These are phyloP conservation scores for Cytospora leucostoma DNA, from an alignment of 2,329 filamentous ascomycete species.

Conservation along the genomic window DNA sequence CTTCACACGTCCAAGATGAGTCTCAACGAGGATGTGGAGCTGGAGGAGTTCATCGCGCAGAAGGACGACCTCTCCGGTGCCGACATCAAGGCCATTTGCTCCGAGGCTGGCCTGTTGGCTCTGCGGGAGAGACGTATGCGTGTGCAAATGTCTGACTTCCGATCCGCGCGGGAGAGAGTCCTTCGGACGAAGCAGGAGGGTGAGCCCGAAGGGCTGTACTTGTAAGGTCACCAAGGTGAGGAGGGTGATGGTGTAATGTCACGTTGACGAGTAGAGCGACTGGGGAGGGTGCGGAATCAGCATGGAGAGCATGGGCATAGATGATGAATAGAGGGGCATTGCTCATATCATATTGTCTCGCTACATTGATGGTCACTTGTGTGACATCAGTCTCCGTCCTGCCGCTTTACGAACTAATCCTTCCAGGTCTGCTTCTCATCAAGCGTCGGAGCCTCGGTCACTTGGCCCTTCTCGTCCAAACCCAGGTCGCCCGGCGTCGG, in stretches of 20 bases:
- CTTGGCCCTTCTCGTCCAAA: slow-evolving; percentile 21
- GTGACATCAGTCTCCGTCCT: neutral
- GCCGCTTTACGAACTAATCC: neutral
- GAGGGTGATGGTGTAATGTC: neutral
- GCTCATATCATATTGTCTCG: neutral
- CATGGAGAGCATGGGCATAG: slow-evolving; percentile 10
- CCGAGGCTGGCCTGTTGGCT: slow-evolving; percentile 92
- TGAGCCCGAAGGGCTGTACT: slow-evolving; percentile 96
- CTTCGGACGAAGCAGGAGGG: slow-evolving; percentile 98
- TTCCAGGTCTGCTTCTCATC: neutral
- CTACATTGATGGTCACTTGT: neutral
- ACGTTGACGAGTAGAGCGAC: neutral
- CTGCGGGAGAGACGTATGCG: slow-evolving; percentile 94
- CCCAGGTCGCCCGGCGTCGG: slow-evolving; percentile 74
- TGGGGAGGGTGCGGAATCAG: slow-evolving; percentile 2
- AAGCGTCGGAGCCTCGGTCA: neutral
- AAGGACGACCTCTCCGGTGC: slow-evolving; percentile 97
- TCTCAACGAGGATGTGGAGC: slow-evolving; percentile 91
- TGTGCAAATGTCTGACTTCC: slow-evolving; percentile 98
- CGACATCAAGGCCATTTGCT: slow-evolving; percentile 99
- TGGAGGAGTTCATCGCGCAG: slow-evolving; percentile 97
- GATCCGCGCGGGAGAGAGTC: slow-evolving; percentile 87
- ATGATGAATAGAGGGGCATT: slow-evolving; percentile 19
- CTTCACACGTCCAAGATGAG: slow-evolving; percentile 99
- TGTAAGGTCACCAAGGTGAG: slow-evolving; percentile 59